Conservation (phyloP, 768 basidiomycete species). For the Kwoniella dendrophila region DNA sequence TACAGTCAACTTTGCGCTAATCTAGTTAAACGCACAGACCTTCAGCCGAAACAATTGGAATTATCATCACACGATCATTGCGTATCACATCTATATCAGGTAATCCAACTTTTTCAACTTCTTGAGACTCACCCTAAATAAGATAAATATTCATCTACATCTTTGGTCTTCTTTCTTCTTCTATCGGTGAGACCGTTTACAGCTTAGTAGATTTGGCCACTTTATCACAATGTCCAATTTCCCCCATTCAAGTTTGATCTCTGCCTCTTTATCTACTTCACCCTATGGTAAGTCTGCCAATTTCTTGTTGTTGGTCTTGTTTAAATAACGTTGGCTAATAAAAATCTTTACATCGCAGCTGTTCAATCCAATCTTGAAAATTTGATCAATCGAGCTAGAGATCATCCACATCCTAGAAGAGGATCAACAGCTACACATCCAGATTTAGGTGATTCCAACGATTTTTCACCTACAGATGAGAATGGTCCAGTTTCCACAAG, state of each 20-base stretch:
- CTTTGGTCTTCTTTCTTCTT: not conserved
- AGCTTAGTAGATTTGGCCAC: slow-evolving; percentile 1
- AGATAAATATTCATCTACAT: not conserved
- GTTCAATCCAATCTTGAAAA: slow-evolving; percentile 50
- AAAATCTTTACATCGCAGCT: slow-evolving; percentile 28
- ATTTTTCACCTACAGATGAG: slow-evolving; percentile 13
- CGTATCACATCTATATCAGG: too few relatives aligned
- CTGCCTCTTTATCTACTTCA: slow-evolving; percentile 45
- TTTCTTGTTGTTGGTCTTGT: not conserved
- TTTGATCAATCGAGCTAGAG: slow-evolving; percentile 45
- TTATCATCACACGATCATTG: too few relatives aligned
- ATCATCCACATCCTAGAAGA: slow-evolving; percentile 42
- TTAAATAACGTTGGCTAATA: not conserved
- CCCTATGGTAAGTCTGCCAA: slow-evolving; percentile 44
- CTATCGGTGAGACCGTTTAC: too few relatives aligned
- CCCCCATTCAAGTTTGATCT: slow-evolving; percentile 42
- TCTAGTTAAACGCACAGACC: too few relatives aligned
- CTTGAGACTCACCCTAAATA: too few relatives aligned
- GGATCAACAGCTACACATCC: slow-evolving; percentile 8
- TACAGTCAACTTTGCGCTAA: too few relatives aligned
- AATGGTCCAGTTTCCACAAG: slow-evolving; percentile 9
- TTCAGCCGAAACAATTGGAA: too few relatives aligned
- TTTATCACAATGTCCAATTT: slow-evolving; percentile 27
- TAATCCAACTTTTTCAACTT: too few relatives aligned
- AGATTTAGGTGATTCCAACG: slow-evolving; percentile 5